Evolutionary conservation across 345 rosid species (phyloP), one percentile per base, ranked within the genome.

Genomic region (Eucalyptus curtisii): DNA sequence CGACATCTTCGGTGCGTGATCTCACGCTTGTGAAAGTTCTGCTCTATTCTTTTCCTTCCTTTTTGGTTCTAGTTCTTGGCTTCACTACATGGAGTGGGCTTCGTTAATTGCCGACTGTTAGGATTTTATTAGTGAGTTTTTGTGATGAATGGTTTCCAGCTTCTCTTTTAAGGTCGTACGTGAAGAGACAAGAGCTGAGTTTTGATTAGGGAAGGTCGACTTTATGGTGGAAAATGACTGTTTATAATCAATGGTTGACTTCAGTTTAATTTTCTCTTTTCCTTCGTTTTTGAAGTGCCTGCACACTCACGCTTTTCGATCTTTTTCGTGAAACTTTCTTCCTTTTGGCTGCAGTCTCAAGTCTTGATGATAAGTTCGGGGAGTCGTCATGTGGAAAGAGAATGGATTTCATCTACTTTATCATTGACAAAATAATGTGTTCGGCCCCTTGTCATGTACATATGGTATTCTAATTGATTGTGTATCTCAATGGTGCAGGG

Each of bases 1-100:
- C 13, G 94, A 94, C 89, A 11, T 93, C 86, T 94, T 30, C 85
- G 99, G 99, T 97, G 90, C 49, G 25, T 61, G 9, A 85, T 64
- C 30, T 33, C 88, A 12, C 48, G 8, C 59, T 33, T 30, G 57
- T 30, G 20, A 27, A 27, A 61, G 76, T 86, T 37, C 5, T 61
- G 79, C n/a, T 81, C 55, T 19, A n/a, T 42, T 61, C 66, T 76
- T 61, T 82, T 76, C 31, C 37, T 87, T 48, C 68, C 40, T 88
- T 66, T 20, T 86, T 4, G 30, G 47, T 80, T 71, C 7, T 50
- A 30, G 52, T 64, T 30, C 61, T 86, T 49, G 31, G 6, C 59
- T 86, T 55, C 40, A 76, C 48, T 88, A 31, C 87, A 87, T 86
- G 27, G 12, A 82, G 15, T 66, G 25, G 33, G 37, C 10, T 48